Base-by-base conservation (phyloP, 139 green algal genomes). In the Eudorina sp. region DNA sequence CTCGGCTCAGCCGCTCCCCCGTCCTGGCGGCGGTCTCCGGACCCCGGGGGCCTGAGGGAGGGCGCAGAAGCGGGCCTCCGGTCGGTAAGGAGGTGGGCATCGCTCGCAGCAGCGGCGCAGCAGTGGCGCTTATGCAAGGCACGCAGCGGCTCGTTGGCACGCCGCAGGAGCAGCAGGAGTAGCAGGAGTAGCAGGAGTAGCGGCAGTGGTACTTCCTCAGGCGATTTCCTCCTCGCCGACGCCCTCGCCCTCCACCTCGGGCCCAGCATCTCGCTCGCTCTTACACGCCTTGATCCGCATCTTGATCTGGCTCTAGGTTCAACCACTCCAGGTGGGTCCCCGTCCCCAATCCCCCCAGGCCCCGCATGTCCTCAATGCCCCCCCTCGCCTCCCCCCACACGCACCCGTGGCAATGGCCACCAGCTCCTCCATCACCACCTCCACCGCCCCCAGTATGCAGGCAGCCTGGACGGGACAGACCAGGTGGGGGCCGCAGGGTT, bases 361-460 rank as follows among this genome's bases (percentile, higher is more conserved):
- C n/a, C n/a, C n/a, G n/a, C n/a, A n/a, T n/a, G n/a, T n/a, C n/a
- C n/a, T n/a, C n/a, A n/a, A n/a, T n/a, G n/a, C n/a, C n/a, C 1
- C 25, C 41, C 14, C 46, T n/a, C 29, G 46, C 7, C 74, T 14
- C 74, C 27, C 43, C 53, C 76, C 21, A 5, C 41, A 6, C 55
- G 16, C 80, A 86, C 80, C 80, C 1, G 80, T 86, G 60, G 80
- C 80, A 2, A 94, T 83, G 3, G 29, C 76, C 51, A 95, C 85
- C 43, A 92, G 45, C 46, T 93, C 92, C 76, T 95, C 91, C 83
- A 95, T 93, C 19, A 79, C 75, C 66, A 94, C 92, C 87, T 95
- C 86, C 34, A 91, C 41, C 38, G 78, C 85, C 0, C 92, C 92
- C 40, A 95, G 86, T 69, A 95, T 55, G 34, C 93, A 86, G 31